A percentile compares a stretch with the other conserved stretches of the same genome.
Conservation (phyloP, 371 early-diverging fungal species). For the Rhizopus stolonifer region DNA sequence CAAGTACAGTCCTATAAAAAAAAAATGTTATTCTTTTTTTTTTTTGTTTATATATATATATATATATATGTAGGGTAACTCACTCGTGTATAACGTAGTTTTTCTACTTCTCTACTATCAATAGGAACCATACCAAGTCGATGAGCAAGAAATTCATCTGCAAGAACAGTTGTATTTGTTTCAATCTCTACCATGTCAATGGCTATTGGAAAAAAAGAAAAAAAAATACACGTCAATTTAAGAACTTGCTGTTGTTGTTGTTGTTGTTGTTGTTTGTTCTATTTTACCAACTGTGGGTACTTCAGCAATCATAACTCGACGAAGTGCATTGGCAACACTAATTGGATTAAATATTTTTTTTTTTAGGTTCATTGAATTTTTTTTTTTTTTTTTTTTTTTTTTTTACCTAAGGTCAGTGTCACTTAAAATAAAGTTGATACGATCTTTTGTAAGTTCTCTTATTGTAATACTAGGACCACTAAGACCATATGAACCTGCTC, state of each 20-base stretch:
- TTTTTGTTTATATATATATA: background rate
- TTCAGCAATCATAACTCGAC: slow-evolving; percentile 97
- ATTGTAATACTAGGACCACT: slow-evolving; percentile 74
- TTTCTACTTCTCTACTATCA: slow-evolving; percentile 70
- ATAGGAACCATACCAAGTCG: slow-evolving; percentile 98
- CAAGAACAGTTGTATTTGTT: slow-evolving; percentile 93
- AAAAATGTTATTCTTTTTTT: background rate
- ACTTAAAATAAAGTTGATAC: slow-evolving; percentile 72
- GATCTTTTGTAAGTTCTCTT: slow-evolving; percentile 66
- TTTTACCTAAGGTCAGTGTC: slow-evolving; percentile 76
- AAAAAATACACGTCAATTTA: background rate
- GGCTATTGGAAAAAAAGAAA: slow-evolving; percentile 51
- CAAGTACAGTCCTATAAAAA: slow-evolving; percentile 84
- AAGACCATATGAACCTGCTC: slow-evolving; percentile 36
- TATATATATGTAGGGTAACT: slow-evolving; percentile 2
- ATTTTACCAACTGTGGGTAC: slow-evolving; percentile 91
- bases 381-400: too few relatives aligned
- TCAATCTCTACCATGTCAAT: slow-evolving; percentile 98
- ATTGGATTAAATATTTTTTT: background rate
- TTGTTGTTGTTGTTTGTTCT: background rate
- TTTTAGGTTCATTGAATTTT: too few relatives aligned
- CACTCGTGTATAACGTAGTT: slow-evolving; percentile 84
- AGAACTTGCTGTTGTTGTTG: too few relatives aligned
- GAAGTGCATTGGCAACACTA: slow-evolving; percentile 94
- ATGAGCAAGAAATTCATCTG: slow-evolving; percentile 99